These are phyloP conservation scores for Digitaria exilis DNA, from an alignment of 202 grass and related monocot species.

Conservation along the genomic window DNA sequence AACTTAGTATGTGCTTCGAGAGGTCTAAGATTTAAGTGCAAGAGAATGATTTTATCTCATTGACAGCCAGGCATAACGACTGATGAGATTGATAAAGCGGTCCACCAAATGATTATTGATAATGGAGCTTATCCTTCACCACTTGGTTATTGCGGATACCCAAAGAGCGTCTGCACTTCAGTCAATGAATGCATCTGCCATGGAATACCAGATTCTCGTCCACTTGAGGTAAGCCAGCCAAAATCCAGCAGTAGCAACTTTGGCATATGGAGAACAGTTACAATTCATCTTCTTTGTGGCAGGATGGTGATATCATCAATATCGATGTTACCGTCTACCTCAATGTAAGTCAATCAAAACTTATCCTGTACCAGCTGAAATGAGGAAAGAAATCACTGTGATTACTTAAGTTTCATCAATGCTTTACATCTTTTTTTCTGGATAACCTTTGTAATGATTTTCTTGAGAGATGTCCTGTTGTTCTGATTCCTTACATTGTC, in stretches of 20 bases:
- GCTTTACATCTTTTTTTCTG: slow-evolving; percentile 8
- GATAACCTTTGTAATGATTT: neutral
- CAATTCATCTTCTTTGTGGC: slow-evolving; percentile 34
- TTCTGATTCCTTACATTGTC: slow-evolving; percentile 1
- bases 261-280: slow-evolving; percentile 10
- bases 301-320: slow-evolving; percentile 99
- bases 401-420: neutral
- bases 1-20: slow-evolving; percentile 14
- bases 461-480: neutral
- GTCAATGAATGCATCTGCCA: slow-evolving; percentile 99
- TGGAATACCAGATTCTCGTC: slow-evolving; percentile 92
- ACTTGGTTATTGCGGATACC: slow-evolving; percentile 87
- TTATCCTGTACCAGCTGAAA: slow-evolving; percentile 5
- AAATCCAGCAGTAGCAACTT: slow-evolving; percentile 2
- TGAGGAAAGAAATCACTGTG: neutral
- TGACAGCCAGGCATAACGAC: slow-evolving; percentile 94
- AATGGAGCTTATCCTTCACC: slow-evolving; percentile 97
- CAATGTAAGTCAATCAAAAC: slow-evolving; percentile 63
- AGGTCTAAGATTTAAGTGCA: slow-evolving; percentile 14
- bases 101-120: slow-evolving; percentile 96
- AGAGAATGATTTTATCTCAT: slow-evolving; percentile 47
- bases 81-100: slow-evolving; percentile 96
- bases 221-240: slow-evolving; percentile 70
- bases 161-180: slow-evolving; percentile 95
- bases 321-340: slow-evolving; percentile 97